phyloP scores from a whole-genome alignment of 805 yeast species.

The Komagataella mondaviorum region DNA sequence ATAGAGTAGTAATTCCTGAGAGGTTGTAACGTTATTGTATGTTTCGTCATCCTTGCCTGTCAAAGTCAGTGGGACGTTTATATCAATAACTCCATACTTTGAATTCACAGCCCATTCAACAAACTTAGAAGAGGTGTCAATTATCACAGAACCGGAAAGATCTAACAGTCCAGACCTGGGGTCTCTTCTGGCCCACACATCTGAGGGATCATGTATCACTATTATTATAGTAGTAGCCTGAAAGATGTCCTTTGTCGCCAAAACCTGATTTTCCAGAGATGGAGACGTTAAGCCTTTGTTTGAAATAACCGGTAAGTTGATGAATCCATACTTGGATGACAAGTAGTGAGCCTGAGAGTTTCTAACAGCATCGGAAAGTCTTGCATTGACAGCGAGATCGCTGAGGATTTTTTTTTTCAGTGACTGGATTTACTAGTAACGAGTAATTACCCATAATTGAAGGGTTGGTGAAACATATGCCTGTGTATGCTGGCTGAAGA shows the following conservation, averaged over 20 bases:
- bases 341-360: constrained; percentile 50
- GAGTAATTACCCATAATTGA: constrained; percentile 14
- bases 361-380: constrained; percentile 64
- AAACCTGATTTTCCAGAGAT: constrained; percentile 46
- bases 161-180: constrained; percentile 71
- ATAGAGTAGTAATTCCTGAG: constrained; percentile 68
- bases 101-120: constrained; percentile 49
- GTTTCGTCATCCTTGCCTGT: constrained; percentile 30
- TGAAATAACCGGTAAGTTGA: constrained; percentile 48
- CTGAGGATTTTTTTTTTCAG: constrained; percentile 15
- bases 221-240: constrained; percentile 52
- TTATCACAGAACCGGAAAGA: constrained; percentile 54
- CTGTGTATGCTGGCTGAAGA: constrained; percentile 51
- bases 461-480: constrained; percentile 18
- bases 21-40: constrained; percentile 48
- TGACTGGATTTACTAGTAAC: not conserved
- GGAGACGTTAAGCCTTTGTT: constrained; percentile 27
- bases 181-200: constrained; percentile 79
- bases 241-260: constrained; percentile 62
- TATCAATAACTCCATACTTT: constrained; percentile 71
- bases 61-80: constrained; percentile 57
- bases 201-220: constrained; percentile 82
- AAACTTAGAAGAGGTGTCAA: constrained; percentile 61
- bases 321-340: constrained; percentile 40
- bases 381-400: constrained; percentile 18